Evolutionary conservation across 2,329 filamentous ascomycete genomes (phyloP), one percentile per base, ranked within the genome.

Genomic region (Pseudocercospora fuligena): DNA sequence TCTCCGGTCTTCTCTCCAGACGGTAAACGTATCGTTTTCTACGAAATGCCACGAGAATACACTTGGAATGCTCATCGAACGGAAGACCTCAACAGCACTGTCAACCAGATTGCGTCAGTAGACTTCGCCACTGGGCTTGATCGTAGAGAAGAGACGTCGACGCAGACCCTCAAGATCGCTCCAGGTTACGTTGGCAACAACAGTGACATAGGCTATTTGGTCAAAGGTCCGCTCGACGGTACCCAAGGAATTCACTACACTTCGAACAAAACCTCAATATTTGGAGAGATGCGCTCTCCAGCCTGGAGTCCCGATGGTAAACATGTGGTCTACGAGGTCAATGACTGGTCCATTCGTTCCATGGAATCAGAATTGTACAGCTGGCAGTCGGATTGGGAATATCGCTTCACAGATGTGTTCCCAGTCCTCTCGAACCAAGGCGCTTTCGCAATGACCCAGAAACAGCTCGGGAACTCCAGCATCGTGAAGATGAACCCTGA

Each of bases 301-400:
- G 47, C 66, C 6, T 67, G 66, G 64, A 64, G 61, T n/a, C 19
- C 61, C 6, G 66, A 66, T 21, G 60, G 64, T 9, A 61, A 51
- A 21, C 33, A 64, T 21, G 58, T 69, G 19, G 61, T 66, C 2
- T 69, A 69, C 29, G 66, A 69, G 29, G 27, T 63, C 21, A 64
- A 43, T 16, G 57, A 59, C 49, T 69, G 64, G 64, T 51, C 47
- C 3, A 57, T 49, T 19, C 58, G 64, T 2, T 58, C 57, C 16
- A 60, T 63, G 49, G 64, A 66, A 21, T 53, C 53, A 49, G n/a
- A 53, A 12, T 40, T 69, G 9, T 69, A 66, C 51, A 66, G 60
- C 51, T 65, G 62, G 60, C 56, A 69, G n/a, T 31, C 58, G 21
- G 66, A 69, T 14, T 69, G 66, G 66, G 64, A 67, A n/a, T 69